Base-by-base conservation (phyloP, 352 stramenopile genomes). In the Aphanomyces invadans region DNA sequence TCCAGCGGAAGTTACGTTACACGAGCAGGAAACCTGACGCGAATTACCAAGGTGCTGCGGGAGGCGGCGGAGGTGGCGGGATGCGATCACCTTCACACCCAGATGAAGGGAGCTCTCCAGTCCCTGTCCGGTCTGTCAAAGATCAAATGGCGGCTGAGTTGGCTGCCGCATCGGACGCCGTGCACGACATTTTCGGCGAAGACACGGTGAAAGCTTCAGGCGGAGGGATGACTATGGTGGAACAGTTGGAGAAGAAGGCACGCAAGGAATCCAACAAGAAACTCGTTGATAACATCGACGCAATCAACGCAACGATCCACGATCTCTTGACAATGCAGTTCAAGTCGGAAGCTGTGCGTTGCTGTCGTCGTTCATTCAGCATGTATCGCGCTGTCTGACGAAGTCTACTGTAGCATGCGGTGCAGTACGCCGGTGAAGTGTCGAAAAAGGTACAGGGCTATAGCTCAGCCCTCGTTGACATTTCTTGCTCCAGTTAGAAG, bases 231-330 rank as follows among this genome's bases (percentile, higher is more conserved):
- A 88, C 75, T 46, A 90, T 95, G 82, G 91, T 95, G 36, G 82
- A 95, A 68, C 68, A 71, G 56, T 73, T 95, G 2, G 86, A 95
- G 71, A 90, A 90, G 70, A 91, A 92, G 54, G 86, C 86, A 3
- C 73, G 86, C 9, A 88, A 86, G 51, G 84, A 92, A 32, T 87
- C 76, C 72, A 95, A 95, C 75, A 92, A 91, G 73, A 92, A 91
- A 70, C 75, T 95, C 1, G 86, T 95, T 25, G 78, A 92, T 29
- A 78, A 89, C 31, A 75, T 76, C 11, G 75, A 80, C 1, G 72
- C 80, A 25, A 81, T 95, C 39, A 88, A 88, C 62, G 48, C 68
- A 7, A 69, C 87, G 7, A 71, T 95, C n/a, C 54, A 75, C 0
- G 45, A 81, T 33, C 69, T 92, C 2, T 46, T 92, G 39, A 71